Conservation (phyloP, 768 basidiomycete genomes). For the Suillus paluster region DNA sequence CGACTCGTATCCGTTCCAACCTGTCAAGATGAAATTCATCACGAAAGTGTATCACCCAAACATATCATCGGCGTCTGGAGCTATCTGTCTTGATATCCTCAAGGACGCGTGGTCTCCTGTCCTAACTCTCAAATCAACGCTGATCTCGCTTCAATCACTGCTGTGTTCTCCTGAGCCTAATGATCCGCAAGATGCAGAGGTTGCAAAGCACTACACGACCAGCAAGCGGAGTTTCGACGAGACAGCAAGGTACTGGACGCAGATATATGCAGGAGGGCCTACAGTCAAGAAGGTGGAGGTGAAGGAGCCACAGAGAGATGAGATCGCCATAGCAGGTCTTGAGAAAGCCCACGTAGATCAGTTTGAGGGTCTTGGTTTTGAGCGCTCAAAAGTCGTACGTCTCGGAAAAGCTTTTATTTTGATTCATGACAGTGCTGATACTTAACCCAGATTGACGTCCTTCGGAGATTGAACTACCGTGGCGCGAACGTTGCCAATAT, state of each 20-base stretch:
- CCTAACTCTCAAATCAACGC: constrained; percentile 92
- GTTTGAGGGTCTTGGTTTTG: constrained; percentile 85
- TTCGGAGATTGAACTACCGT: constrained; percentile 87
- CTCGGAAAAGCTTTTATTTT: not conserved
- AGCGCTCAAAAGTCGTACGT: constrained; percentile 84
- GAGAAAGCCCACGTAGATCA: constrained; percentile 82
- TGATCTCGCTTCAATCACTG: constrained; percentile 93
- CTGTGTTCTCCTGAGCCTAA: constrained; percentile 94
- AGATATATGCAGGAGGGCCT: constrained; percentile 85
- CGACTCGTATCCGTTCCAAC: constrained; percentile 89
- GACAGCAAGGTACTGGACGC: constrained; percentile 93
- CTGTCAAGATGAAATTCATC: constrained; percentile 98
- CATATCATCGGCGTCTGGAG: constrained; percentile 90
- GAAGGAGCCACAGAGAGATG: constrained; percentile 41
- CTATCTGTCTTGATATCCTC: constrained; percentile 88
- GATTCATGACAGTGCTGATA: constrained; percentile 10
- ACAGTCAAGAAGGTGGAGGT: constrained; percentile 42
- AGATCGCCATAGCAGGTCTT: constrained; percentile 77
- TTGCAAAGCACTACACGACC: constrained; percentile 95
- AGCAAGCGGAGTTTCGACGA: constrained; percentile 87
- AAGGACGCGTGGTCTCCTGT: constrained; percentile 96
- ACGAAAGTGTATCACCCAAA: constrained; percentile 98
- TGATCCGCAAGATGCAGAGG: constrained; percentile 97
- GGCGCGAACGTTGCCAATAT: constrained; percentile 81
- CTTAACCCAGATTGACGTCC: constrained; percentile 74